Conservation (phyloP, 2,329 filamentous ascomycete species). For the Phialophora tarda region DNA sequence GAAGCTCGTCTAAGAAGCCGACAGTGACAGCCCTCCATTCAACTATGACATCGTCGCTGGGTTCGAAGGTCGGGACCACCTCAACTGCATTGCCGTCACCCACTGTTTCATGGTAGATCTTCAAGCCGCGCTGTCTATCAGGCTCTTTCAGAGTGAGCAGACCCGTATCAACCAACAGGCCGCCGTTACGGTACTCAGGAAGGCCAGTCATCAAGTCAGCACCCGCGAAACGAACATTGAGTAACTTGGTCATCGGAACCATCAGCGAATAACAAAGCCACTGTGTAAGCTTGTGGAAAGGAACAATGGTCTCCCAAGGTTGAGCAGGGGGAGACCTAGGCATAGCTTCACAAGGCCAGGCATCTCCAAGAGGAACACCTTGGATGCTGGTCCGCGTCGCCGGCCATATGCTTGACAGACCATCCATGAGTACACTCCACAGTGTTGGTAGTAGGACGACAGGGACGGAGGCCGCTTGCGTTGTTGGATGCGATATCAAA, state of each 20-base stretch:
- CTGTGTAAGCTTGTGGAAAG: slow-evolving; percentile 93
- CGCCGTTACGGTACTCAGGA: slow-evolving; percentile 91
- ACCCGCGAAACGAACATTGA: slow-evolving; percentile 80
- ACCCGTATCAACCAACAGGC: slow-evolving; percentile 82
- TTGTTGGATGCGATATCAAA: slow-evolving; percentile 87
- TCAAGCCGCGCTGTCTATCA: slow-evolving; percentile 72
- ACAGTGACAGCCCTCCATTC: slow-evolving; percentile 80
- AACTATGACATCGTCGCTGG: slow-evolving; percentile 77
- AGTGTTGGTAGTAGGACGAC: slow-evolving; percentile 85
- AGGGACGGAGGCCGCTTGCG: slow-evolving; percentile 84
- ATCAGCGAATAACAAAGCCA: slow-evolving; percentile 95
- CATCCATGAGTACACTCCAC: slow-evolving; percentile 89
- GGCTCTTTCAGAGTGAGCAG: slow-evolving; percentile 75
- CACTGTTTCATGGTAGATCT: slow-evolving; percentile 71
- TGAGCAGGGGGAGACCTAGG: slow-evolving; percentile 61
- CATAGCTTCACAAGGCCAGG: slow-evolving; percentile 88
- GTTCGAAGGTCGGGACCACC: slow-evolving; percentile 74
- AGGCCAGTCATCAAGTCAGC: slow-evolving; percentile 83
- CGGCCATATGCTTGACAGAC: slow-evolving; percentile 87
- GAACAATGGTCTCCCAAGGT: slow-evolving; percentile 73
- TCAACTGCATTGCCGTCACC: slow-evolving; percentile 74
- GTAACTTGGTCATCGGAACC: slow-evolving; percentile 83
- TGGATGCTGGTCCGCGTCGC: slow-evolving; percentile 83
- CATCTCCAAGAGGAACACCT: slow-evolving; percentile 85
- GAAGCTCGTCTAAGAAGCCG: slow-evolving; percentile 73